Evolutionary conservation across 1,284 basidiomycete genomes (phyloP), one percentile per base, ranked within the genome.

Genomic region (Austroboletus niveus): DNA sequence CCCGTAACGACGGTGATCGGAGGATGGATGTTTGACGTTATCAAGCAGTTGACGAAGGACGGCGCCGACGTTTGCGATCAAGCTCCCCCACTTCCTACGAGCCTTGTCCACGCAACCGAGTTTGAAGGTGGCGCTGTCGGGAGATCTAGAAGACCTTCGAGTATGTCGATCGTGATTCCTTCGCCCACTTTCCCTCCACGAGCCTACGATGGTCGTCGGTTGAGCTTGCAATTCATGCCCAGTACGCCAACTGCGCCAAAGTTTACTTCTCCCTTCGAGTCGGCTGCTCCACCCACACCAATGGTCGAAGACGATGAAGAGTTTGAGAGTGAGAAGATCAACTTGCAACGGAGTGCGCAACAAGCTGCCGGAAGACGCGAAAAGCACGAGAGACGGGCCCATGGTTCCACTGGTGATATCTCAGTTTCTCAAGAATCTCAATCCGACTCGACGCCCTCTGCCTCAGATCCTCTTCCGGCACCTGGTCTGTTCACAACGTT

Each of bases 1-100:
- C 66, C 66, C 9, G 58, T 64, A 15, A 70, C 69, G 22, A 58
- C 46, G 55, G 69, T 70, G 6, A 62, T 84, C 39, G 82, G 82
- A 35, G 80, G 81, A 57, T 90, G 88, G 89, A 89, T 89, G 87
- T 78, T 89, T 51, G 87, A 90, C 42, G 87, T 79, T 49, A 77
- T 90, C 32, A 76, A 80, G 0, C 86, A 88, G 53, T 69, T 89
- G n/a, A 84, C 84, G 5, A 64, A 68, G 14, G 31, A 39, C 2
- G 48, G 51, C 29, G 39, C 10, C 15, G 44, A 30, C 4, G 9
- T 8, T 8, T 46, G 36, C 43, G 34, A 49, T 2, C 38, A 54
- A n/a, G n/a, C 46, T 40, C 58, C 55, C 5, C 24, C 50, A 7
- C 46, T 48, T 3, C 48, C 59, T 10, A 20, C 40, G 32, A 7